Percentiles rank a stretch among this genome's conserved stretches.
phyloP scores from a whole-genome alignment of 1,284 basidiomycete genomes.

The Athelia psychrophila region DNA sequence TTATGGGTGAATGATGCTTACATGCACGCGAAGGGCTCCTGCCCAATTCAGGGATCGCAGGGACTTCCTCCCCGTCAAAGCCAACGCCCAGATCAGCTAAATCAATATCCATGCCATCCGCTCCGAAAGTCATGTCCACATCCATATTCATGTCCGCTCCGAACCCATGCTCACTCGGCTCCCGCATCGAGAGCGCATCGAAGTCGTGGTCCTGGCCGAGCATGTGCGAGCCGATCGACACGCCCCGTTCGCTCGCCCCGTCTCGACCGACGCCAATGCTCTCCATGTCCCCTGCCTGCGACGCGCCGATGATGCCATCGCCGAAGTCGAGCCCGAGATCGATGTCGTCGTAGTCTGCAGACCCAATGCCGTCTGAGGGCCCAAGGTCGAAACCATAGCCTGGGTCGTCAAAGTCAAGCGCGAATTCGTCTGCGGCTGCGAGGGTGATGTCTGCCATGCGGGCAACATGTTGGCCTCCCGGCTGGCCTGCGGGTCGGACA shows the following conservation, averaged over 20 bases:
- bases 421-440: slow-evolving; percentile 63
- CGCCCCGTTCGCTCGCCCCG: slow-evolving; percentile 31
- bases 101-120: slow-evolving; percentile 58
- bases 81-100: slow-evolving; percentile 74
- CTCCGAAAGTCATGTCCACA: slow-evolving; percentile 46
- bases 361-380: slow-evolving; percentile 79
- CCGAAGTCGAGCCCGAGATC: slow-evolving; percentile 75
- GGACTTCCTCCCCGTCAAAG: slow-evolving; percentile 53
- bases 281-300: slow-evolving; percentile 21
- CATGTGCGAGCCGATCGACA: slow-evolving; percentile 54
- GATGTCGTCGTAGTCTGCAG: slow-evolving; percentile 76
- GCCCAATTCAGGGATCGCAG: slow-evolving; percentile 52
- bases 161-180: slow-evolving; percentile 63
- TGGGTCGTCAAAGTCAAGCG: slow-evolving; percentile 12
- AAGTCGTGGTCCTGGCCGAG: slow-evolving; percentile 49
- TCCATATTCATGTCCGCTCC: slow-evolving; percentile 59
- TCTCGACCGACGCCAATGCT: slow-evolving; percentile 78
- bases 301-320: slow-evolving; percentile 41
- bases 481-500: slow-evolving; percentile 55
- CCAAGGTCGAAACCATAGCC: slow-evolving; percentile 36
- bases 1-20: slow-evolving; percentile 33
- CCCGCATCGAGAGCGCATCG: slow-evolving; percentile 63
- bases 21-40: slow-evolving; percentile 66
- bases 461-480: slow-evolving; percentile 78
- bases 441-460: slow-evolving; percentile 84